Evolutionary conservation across 2,329 filamentous ascomycete species (phyloP).

Genomic region (Thermoascus crustaceus): DNA sequence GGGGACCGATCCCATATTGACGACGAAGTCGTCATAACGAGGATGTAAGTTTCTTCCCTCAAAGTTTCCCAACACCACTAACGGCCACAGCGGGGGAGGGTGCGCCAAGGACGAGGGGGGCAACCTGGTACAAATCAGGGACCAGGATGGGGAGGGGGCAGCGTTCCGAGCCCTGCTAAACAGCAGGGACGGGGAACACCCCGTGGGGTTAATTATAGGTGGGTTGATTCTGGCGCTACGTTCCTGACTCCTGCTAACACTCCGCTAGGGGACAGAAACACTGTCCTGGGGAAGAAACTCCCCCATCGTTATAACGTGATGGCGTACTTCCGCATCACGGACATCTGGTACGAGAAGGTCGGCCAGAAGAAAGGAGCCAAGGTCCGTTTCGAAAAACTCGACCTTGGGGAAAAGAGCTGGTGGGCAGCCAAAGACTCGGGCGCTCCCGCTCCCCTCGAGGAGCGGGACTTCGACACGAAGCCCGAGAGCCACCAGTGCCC

Average conservation of each 20-base stretch:
- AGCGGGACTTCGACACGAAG: constrained; percentile 23
- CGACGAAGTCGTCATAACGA: constrained; percentile 55
- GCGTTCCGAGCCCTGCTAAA: constrained; percentile 37
- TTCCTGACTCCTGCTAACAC: constrained; percentile 12
- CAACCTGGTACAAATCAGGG: constrained; percentile 38
- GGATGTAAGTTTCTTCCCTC: constrained; percentile 41
- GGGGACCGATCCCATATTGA: constrained; percentile 52
- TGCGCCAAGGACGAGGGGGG: constrained; percentile 41
- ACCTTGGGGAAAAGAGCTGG: constrained; percentile 47
- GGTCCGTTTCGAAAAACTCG: constrained; percentile 58
- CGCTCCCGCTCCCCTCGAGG: constrained; percentile 17
- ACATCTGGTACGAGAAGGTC: constrained; percentile 58
- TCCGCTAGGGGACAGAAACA: constrained; percentile 45
- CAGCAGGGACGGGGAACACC: constrained; percentile 39
- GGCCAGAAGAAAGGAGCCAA: constrained; percentile 41
- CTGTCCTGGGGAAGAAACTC: constrained; percentile 41
- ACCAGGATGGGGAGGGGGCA: constrained; percentile 36
- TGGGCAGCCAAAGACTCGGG: constrained; percentile 46
- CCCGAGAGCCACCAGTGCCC: constrained; percentile 26
- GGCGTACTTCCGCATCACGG: constrained; percentile 59
- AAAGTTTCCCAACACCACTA: constrained; percentile 8
- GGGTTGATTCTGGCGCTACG: constrained; percentile 14
- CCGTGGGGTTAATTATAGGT: constrained; percentile 52
- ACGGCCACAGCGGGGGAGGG: constrained; percentile 44
- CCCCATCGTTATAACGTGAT: constrained; percentile 57